phyloP scores from a whole-genome alignment of 495 filamentous ascomycete species.

The Hypoxylon perforatum region DNA sequence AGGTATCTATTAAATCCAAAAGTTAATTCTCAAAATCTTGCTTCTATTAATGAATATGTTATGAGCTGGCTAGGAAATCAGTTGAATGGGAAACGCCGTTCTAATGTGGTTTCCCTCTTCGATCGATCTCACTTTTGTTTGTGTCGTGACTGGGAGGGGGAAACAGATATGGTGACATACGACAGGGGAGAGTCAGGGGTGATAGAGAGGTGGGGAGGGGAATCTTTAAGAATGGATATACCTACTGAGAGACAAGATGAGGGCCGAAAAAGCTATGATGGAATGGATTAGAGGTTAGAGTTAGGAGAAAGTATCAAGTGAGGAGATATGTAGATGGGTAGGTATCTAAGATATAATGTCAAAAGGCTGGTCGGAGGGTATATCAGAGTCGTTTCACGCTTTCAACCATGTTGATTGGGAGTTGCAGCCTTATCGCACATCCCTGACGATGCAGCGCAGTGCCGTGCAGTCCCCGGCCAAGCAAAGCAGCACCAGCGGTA shows the following conservation, averaged over 20 bases:
- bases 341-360: constrained; percentile 28
- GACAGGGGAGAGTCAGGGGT: background rate
- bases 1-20: constrained; percentile 18
- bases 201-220: constrained; percentile 4
- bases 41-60: constrained; percentile 10
- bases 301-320: constrained; percentile 11
- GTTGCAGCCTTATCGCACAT: constrained; percentile 56
- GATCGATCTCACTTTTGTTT: constrained; percentile 18
- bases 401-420: constrained; percentile 40
- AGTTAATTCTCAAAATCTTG: constrained; percentile 19
- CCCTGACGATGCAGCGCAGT: constrained; percentile 41
- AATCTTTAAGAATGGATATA: constrained; percentile 2
- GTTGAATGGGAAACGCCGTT: constrained; percentile 2
- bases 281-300: constrained; percentile 20
- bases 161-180: background rate
- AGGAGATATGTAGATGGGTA: constrained; percentile 17
- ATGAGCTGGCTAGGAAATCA: constrained; percentile 16
- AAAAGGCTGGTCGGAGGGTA: constrained; percentile 35
- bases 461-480: constrained; percentile 24
- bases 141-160: constrained; percentile 21
- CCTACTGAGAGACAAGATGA: constrained; percentile 18
- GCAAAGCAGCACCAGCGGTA: constrained; percentile 40
- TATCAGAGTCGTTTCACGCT: constrained; percentile 42
- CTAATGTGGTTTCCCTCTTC: constrained; percentile 1
- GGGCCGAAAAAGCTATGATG: constrained; percentile 14